A percentile compares a stretch with the other conserved stretches of the same genome.
Evolutionary conservation across 257 asterid species (phyloP).

Genomic region (Buddleja alternifolia): DNA sequence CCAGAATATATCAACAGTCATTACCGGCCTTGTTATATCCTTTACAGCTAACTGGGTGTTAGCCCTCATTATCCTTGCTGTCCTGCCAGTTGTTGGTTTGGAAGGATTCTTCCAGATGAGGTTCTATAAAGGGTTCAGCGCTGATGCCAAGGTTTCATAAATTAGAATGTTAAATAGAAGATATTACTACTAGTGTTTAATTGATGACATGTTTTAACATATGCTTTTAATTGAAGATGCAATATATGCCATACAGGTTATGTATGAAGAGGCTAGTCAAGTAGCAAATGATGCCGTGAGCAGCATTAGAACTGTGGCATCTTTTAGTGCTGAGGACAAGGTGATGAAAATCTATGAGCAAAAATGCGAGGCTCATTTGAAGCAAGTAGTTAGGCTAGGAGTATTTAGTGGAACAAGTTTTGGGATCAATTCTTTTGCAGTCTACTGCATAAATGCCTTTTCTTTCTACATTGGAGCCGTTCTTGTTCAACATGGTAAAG

Average conservation of each 20-base stretch:
- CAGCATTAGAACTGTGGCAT: conserved; percentile 34
- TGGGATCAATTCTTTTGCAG: conserved; percentile 36
- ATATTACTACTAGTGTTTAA: no score
- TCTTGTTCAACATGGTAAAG: conserved; percentile 29
- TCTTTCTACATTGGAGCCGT: conserved; percentile 39
- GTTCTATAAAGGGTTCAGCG: conserved; percentile 26
- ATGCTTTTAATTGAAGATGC: no score
- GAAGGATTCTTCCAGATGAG: conserved; percentile 38
- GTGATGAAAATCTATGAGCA: conserved; percentile 35
- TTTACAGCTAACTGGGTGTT: conserved; percentile 43
- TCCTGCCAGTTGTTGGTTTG: conserved; percentile 34
- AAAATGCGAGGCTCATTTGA: conserved; percentile 21
- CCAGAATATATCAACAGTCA: conserved; percentile 41
- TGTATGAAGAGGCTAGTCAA: conserved; percentile 39
- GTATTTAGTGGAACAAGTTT: conserved; percentile 37
- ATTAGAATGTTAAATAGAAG: no score
- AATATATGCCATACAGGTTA: conserved; percentile 22
- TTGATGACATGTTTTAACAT: no score
- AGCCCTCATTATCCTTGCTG: conserved; percentile 40
- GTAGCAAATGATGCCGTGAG: conserved; percentile 39
- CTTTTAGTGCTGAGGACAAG: conserved; percentile 29
- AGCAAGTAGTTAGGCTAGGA: conserved; percentile 34
- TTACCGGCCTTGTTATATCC: conserved; percentile 36
- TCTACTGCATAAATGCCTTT: conserved; percentile 32
- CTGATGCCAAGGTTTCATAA: conserved; percentile 26